phyloP scores from a whole-genome alignment of 2,329 filamentous ascomycete genomes.

The Cercospora citrullina region DNA sequence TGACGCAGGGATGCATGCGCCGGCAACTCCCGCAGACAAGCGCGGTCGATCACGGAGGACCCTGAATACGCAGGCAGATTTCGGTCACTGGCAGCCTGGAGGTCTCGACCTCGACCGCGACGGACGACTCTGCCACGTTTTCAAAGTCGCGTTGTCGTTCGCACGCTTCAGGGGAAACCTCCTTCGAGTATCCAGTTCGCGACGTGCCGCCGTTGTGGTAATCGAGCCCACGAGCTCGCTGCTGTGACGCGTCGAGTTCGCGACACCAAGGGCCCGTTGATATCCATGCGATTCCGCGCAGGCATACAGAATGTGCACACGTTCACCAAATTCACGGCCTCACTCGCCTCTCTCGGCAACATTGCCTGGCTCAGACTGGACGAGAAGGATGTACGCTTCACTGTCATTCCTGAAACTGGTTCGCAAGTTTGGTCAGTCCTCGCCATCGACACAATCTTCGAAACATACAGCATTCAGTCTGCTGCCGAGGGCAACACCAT shows the following conservation, averaged over 20 bases:
- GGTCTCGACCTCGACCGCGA: neutral
- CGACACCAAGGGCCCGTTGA: neutral
- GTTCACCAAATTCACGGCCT: conserved; percentile 59
- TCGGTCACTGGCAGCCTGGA: neutral
- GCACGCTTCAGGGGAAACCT: neutral
- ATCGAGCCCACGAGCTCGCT: neutral
- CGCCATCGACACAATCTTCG: conserved; percentile 73
- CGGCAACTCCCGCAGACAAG: neutral
- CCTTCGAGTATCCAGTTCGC: neutral
- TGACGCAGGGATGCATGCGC: neutral
- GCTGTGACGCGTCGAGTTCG: neutral
- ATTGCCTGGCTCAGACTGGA: conserved; percentile 89
- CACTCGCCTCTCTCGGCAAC: conserved; percentile 68
- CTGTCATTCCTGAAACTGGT: conserved; percentile 89
- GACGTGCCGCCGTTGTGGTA: neutral
- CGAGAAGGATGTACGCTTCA: conserved; percentile 85
- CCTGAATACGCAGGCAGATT: neutral
- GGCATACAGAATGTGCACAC: conserved; percentile 40
- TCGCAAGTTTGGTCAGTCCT: conserved; percentile 78
- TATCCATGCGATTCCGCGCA: conserved; percentile 38
- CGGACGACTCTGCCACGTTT: neutral
- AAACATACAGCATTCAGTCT: conserved; percentile 81
- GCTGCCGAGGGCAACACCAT: conserved; percentile 82
- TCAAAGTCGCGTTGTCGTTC: neutral
- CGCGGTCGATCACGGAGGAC: neutral